phyloP scores from a whole-genome alignment of 2,329 filamentous ascomycete species.

The Onygena corvina region DNA sequence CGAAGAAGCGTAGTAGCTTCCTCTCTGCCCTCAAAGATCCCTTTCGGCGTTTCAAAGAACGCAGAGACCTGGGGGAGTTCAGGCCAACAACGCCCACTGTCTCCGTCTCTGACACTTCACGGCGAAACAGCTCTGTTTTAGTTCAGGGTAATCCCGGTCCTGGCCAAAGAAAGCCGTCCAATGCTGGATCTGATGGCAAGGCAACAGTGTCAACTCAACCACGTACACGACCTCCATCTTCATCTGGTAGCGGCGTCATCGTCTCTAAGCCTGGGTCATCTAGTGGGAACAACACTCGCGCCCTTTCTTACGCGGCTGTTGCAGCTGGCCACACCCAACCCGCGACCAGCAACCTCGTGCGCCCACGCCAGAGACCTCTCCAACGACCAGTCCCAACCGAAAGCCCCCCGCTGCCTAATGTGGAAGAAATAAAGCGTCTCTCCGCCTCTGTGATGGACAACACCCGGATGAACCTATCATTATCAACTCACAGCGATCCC shows the following conservation, averaged over 20 bases:
- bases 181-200: constrained; percentile 28
- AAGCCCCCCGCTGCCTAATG: neutral
- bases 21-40: neutral
- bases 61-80: constrained; percentile 20
- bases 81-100: constrained; percentile 18
- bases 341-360: neutral
- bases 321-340: constrained; percentile 3
- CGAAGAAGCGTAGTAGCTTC: constrained; percentile 2
- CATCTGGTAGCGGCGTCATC: constrained; percentile 15
- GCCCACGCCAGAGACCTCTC: neutral
- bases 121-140: constrained; percentile 21
- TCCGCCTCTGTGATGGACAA: constrained; percentile 2
- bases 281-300: constrained; percentile 20
- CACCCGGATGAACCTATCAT: constrained; percentile 2
- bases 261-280: constrained; percentile 8
- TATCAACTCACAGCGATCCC: constrained; percentile 13
- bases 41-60: constrained; percentile 8
- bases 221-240: constrained; percentile 25
- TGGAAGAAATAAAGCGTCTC: neutral
- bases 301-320: constrained; percentile 27
- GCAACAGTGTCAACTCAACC: constrained; percentile 31
- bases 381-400: neutral
- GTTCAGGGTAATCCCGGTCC: neutral
- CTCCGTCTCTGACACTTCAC: constrained; percentile 19
- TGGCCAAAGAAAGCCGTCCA: constrained; percentile 15